phyloP scores from a whole-genome alignment of 371 early-diverging fungal species.

The Vairimorpha ceranae region DNA sequence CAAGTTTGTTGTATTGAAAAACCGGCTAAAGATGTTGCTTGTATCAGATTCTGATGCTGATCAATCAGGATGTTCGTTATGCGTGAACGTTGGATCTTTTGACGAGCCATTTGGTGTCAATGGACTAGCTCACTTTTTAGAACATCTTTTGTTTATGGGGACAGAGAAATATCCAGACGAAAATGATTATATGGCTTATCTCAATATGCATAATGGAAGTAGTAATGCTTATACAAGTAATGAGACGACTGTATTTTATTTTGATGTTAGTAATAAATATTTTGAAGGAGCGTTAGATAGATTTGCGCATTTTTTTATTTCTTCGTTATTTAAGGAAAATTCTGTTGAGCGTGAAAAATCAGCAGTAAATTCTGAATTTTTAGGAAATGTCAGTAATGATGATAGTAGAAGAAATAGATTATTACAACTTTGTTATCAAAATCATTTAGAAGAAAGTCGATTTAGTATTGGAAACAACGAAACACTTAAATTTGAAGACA shows the following conservation, averaged over 20 bases:
- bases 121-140: conserved; percentile 93
- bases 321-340: conserved; percentile 54
- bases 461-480: conserved; percentile 52
- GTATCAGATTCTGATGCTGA: conserved; percentile 34
- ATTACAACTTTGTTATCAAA: conserved; percentile 11
- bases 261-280: conserved; percentile 73
- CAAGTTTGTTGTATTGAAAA: conserved; percentile 38
- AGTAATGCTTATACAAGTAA: conserved; percentile 85
- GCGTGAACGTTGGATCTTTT: conserved; percentile 76
- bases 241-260: conserved; percentile 83
- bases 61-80: conserved; percentile 55
- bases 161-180: conserved; percentile 60
- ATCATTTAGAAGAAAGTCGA: conserved; percentile 21
- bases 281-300: conserved; percentile 82
- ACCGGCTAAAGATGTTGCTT: conserved; percentile 52
- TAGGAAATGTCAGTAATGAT: conserved; percentile 37
- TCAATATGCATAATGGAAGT: conserved; percentile 76
- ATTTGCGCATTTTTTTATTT: conserved; percentile 59
- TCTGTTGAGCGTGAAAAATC: conserved; percentile 56
- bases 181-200: conserved; percentile 65
- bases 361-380: conserved; percentile 62
- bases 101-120: conserved; percentile 67
- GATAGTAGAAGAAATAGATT: conserved; percentile 41
- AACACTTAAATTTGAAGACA: conserved; percentile 42
- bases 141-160: conserved; percentile 85